Percentiles rank a stretch among this genome's conserved stretches.
phyloP scores from a whole-genome alignment of 75 land plant genomes.

The Larix kaempferi region DNA sequence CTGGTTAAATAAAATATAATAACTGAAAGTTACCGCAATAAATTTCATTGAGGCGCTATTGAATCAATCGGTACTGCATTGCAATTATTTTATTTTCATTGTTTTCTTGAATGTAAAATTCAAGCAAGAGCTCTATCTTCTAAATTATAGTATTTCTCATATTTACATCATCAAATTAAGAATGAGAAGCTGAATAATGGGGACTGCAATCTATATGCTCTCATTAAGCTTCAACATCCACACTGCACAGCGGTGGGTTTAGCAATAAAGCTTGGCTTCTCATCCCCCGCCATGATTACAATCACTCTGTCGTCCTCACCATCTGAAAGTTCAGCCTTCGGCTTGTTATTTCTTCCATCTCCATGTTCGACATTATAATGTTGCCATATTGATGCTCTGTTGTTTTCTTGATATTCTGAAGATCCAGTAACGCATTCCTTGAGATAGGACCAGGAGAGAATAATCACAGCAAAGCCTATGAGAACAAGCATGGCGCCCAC shows the following conservation, averaged over 20 bases:
- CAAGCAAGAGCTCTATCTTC: too few species aligned
- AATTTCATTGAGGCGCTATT: too few species aligned
- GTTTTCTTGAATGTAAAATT: too few species aligned
- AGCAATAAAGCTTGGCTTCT: slow-evolving; percentile 13
- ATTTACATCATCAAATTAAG: too few species aligned
- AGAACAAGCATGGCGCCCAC: slow-evolving; percentile 18
- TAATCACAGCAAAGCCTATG: slow-evolving; percentile 9
- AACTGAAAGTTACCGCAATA: too few species aligned
- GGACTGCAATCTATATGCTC: too few species aligned
- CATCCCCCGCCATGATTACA: slow-evolving; percentile 20
- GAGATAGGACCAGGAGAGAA: slow-evolving; percentile 12
- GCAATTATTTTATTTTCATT: too few species aligned
- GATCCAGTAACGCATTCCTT: background rate
- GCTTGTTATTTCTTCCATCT: background rate
- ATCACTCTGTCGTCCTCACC: background rate
- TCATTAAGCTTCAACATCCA: background rate
- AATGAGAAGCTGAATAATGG: too few species aligned
- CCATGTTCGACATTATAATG: background rate
- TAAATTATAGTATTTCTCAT: too few species aligned
- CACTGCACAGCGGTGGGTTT: background rate
- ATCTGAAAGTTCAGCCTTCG: background rate
- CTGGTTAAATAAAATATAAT: too few species aligned
- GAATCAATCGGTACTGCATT: too few species aligned
- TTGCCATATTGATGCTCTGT: background rate
- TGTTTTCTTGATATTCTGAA: too few species aligned